Base-by-base conservation (phyloP, 2,329 filamentous ascomycete genomes). In the Alternaria brassicicola region DNA sequence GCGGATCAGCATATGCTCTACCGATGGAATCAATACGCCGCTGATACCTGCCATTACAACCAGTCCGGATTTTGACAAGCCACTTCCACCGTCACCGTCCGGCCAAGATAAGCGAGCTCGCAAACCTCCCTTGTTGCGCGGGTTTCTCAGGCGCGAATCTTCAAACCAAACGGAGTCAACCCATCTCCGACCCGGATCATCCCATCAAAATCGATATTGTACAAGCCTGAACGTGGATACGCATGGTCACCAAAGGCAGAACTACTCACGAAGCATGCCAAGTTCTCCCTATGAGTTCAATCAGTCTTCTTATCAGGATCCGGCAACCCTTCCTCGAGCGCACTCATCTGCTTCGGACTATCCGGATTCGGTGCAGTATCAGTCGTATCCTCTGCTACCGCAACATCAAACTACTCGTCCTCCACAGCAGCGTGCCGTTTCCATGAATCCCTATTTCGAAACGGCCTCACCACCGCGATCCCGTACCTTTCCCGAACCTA, bases 201-300 rank as follows among this genome's bases (percentile, higher is more conserved):
- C 68, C 35, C 39, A 54, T 12, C 65, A 42, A 35, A 55, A 17
- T 28, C 68, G 70, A 19, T 55, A 68, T 38, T 65, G 62, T 25
- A 61, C 63, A 23, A 43, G 30, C 39, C 54, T 74, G 38, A 67
- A 50, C 47, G 61, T 71, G 31, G 67, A 73, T n/a, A 66, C 70
- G 9, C 45, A 57, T 49, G 45, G 39, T 38, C 59, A 62, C 28
- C 57, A 66, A 33, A 58, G 63, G 26, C 65, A 71, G 38, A 61
- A 61, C 19, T 67, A 71, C 50, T 74, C 71, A 49, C 70, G 67
- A 15, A 77, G 75, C 60, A 76, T 76, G 73, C 74, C 75, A 9
- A 71, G 55, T 51, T 75, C 74, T 7, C 75, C 75, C 13, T 63
- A 64, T 38, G 62, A 56, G 43, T 66, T 65, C 52, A 46, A 45